Evolutionary conservation across 1,139 yeast species (phyloP).

Genomic region (Lodderomyces parapsilosis): DNA sequence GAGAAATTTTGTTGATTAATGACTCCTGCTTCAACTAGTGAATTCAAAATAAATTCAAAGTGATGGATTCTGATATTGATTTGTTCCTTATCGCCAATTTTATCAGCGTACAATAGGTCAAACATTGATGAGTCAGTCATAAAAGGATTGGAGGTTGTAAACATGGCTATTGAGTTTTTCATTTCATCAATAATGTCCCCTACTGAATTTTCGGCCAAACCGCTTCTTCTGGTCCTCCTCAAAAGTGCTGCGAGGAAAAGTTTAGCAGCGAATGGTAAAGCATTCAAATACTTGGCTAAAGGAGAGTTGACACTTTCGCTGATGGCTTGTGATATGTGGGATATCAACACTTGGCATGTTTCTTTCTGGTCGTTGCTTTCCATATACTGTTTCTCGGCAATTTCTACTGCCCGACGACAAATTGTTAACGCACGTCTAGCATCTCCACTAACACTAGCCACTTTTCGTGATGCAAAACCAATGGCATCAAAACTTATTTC

Average conservation of each 20-base stretch:
- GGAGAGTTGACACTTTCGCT: conserved; percentile 81
- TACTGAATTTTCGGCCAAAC: conserved; percentile 66
- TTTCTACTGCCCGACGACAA: conserved; percentile 85
- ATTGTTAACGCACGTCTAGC: conserved; percentile 91
- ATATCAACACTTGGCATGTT: conserved; percentile 58
- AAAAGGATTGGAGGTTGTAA: conserved; percentile 7
- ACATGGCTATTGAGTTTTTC: conserved; percentile 32
- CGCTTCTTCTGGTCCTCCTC: conserved; percentile 64
- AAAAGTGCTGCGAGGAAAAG: conserved; percentile 68
- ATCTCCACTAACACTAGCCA: conserved; percentile 96
- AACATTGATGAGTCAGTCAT: conserved; percentile 2
- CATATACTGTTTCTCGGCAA: conserved; percentile 63
- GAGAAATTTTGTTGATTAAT: conserved; percentile 62
- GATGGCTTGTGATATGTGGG: conserved; percentile 75
- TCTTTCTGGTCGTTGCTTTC: conserved; percentile 16
- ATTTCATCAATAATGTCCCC: conserved; percentile 83
- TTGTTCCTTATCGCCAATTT: conserved; percentile 4
- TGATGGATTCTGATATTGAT: conserved; percentile 38
- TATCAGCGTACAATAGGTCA: conserved; percentile 13
- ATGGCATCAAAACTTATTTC: conserved; percentile 72
- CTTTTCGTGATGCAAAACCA: conserved; percentile 89
- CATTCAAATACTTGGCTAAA: conserved; percentile 52
- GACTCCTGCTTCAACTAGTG: conserved; percentile 77
- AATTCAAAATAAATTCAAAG: conserved; percentile 56
- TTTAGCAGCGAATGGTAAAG: conserved; percentile 69